A percentile compares a stretch with the other conserved stretches of the same genome.
These are phyloP conservation scores for Umbilicus rupestris DNA, from an alignment of 164 flowering plant genomes.

Conservation along the genomic window DNA sequence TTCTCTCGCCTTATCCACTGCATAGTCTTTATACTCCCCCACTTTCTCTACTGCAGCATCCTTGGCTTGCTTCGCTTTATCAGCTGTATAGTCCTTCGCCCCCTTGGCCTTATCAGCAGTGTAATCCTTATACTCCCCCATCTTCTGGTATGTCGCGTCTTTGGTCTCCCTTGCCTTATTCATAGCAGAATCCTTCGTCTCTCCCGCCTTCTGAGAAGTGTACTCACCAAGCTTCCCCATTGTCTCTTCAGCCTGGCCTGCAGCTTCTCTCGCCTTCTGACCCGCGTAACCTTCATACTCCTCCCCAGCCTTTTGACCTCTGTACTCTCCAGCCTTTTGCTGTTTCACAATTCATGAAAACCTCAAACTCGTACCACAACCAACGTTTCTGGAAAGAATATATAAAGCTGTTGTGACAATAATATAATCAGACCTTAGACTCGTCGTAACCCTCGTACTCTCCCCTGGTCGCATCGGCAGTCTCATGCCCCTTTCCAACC, in stretches of 20 bases:
- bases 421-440: slow-evolving; percentile 3
- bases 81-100: slow-evolving; percentile 26
- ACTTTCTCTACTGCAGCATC: slow-evolving; percentile 24
- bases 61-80: slow-evolving; percentile 25
- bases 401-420: too few relatives aligned
- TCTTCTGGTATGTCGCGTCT: slow-evolving; percentile 22
- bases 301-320: slow-evolving; percentile 16
- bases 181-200: slow-evolving; percentile 19
- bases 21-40: slow-evolving; percentile 25
- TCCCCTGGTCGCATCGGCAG: slow-evolving; percentile 12
- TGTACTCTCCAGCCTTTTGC: slow-evolving; percentile 9
- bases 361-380: background rate
- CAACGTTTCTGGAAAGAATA: background rate
- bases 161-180: slow-evolving; percentile 27
- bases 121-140: slow-evolving; percentile 24
- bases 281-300: slow-evolving; percentile 17
- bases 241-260: slow-evolving; percentile 21
- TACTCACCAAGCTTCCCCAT: slow-evolving; percentile 18
- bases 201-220: slow-evolving; percentile 21
- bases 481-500: slow-evolving; percentile 22
- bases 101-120: slow-evolving; percentile 31
- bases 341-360: slow-evolving; percentile 1
- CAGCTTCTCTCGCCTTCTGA: slow-evolving; percentile 23
- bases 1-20: slow-evolving; percentile 31
- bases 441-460: slow-evolving; percentile 10